phyloP scores from a whole-genome alignment of 139 green algal species.

The Tetratostichococcus sp. region DNA sequence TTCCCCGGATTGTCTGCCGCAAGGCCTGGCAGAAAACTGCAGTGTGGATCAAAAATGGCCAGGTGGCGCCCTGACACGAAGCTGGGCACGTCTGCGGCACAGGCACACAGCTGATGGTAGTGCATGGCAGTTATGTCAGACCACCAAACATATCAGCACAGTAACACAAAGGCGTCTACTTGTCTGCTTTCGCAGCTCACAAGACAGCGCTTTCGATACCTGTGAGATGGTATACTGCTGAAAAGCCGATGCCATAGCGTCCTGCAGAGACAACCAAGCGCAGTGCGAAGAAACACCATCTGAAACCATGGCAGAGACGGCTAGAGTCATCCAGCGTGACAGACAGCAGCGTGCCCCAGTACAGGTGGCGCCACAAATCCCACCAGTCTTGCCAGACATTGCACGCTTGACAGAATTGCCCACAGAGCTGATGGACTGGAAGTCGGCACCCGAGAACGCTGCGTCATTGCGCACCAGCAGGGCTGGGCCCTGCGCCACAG shows the following conservation, averaged over 20 bases:
- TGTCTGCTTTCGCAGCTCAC: no score
- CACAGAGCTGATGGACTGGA: conserved; percentile 66
- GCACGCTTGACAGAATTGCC: conserved; percentile 63
- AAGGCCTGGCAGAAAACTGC: conserved; percentile 19
- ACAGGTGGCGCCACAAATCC: not conserved
- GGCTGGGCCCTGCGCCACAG: conserved; percentile 44
- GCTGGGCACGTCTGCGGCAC: conserved; percentile 46
- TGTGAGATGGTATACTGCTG: conserved; percentile 71
- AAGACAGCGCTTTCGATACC: no score
- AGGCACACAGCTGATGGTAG: no score
- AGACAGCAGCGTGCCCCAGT: no score
- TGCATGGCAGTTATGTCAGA: no score
- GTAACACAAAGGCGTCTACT: no score
- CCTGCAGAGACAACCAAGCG: not conserved
- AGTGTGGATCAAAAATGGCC: conserved; percentile 76
- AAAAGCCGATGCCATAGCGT: conserved; percentile 53
- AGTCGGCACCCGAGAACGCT: conserved; percentile 60
- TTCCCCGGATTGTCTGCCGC: conserved; percentile 55
- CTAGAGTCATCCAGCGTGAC: no score
- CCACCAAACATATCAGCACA: no score
- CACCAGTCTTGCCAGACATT: conserved; percentile 56
- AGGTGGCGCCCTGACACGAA: conserved; percentile 61
- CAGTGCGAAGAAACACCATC: no score
- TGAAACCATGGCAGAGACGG: no score
- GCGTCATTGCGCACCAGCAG: conserved; percentile 71